Base-by-base conservation (phyloP, 1,284 basidiomycete species). In the Malassezia caprae region DNA sequence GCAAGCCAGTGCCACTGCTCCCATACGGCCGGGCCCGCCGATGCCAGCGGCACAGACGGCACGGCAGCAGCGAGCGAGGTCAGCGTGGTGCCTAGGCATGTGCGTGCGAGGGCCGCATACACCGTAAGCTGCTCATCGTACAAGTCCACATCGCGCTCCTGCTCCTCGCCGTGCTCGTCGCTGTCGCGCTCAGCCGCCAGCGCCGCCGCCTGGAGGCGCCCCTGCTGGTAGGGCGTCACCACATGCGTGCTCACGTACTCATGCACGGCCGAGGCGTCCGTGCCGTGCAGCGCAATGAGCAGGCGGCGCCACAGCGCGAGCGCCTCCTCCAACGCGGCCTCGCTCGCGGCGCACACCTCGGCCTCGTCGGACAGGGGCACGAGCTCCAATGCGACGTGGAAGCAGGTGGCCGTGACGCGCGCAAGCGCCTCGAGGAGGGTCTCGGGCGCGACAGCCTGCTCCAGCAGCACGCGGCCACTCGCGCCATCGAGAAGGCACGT, bases 1-100 rank as follows among this genome's bases (percentile, higher is more conserved):
- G 61, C 32, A 19, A 68, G 53, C 70, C 68, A 71, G 45, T 72
- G 68, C 8, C 64, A 50, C 48, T 69, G 65, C 45, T 72, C 70
- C 70, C 70, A 72, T 3, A 45, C 40, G 48, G 61, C 62, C 3
- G 62, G 65, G 31, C 63, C 28, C 42, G 61, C 52, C 4, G 39
- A 37, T 17, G 56, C 35, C 19, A 43, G 35, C 19, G 51, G 54
- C 8, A 56, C 52, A 1, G 47, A 32, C 26, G 62, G 55, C 8
- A 60, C 59, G 27, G 62, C 57, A 17, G 59, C 53, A 7, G 45
- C 43, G 11, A 67, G 60, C 54, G 58, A 51, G 53, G 58, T n/a
- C 54, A 40, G 15, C 31, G 53, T 32, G 59, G 49, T 2, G 56
- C 43, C 10, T 44, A 56, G 46, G 55, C 42, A 63, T 13, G 49